Conservation (phyloP, 768 basidiomycete genomes). For the Auriscalpium vulgare region DNA sequence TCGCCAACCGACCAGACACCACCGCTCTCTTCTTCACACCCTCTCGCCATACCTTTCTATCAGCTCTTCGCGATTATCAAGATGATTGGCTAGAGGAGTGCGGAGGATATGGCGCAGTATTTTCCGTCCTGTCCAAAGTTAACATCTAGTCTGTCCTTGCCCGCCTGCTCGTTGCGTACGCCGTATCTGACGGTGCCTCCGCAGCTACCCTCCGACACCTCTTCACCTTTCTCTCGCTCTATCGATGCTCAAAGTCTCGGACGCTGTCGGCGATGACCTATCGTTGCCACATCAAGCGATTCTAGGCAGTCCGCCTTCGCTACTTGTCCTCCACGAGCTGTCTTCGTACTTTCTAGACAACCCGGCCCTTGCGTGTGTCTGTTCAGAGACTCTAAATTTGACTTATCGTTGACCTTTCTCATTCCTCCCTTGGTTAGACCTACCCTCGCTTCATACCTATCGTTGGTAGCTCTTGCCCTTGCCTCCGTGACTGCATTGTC, state of each 20-base stretch:
- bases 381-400: too few relatives aligned
- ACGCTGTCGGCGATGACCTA: not conserved
- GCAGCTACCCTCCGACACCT: slow-evolving; percentile 9
- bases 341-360: slow-evolving; percentile 12
- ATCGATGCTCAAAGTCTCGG: slow-evolving; percentile 10
- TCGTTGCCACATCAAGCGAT: not conserved
- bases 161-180: not conserved
- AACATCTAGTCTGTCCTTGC: slow-evolving; percentile 44
- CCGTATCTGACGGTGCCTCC: not conserved
- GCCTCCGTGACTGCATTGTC: not conserved
- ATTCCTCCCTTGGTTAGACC: not conserved
- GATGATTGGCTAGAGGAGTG: slow-evolving; percentile 34
- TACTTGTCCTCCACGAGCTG: slow-evolving; percentile 13
- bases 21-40: slow-evolving; percentile 45
- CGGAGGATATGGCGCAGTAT: slow-evolving; percentile 22
- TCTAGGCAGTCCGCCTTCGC: slow-evolving; percentile 1
- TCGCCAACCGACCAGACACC: slow-evolving; percentile 25
- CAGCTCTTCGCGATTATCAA: slow-evolving; percentile 36
- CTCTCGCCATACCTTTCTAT: slow-evolving; percentile 35
- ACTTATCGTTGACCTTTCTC: not conserved
- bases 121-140: slow-evolving; percentile 20
- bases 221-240: slow-evolving; percentile 7
- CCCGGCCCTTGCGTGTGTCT: not conserved
- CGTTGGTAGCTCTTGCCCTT: slow-evolving; percentile 9
- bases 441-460: slow-evolving; percentile 9